These are phyloP conservation scores for Irpex sp. DNA, from an alignment of 1,284 basidiomycete species.

Conservation along the genomic window DNA sequence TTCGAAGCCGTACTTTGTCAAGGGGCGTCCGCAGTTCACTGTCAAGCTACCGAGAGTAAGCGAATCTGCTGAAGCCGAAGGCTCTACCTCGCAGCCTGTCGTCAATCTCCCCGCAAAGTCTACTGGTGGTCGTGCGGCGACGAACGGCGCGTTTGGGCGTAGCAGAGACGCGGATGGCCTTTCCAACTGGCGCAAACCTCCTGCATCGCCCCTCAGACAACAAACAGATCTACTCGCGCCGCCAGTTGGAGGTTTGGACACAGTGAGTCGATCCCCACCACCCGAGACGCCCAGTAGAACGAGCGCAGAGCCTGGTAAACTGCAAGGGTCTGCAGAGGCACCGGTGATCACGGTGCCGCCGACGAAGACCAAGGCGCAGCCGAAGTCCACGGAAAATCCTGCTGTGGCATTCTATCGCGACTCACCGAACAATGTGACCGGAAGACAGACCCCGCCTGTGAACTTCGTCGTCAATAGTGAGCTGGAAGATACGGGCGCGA, in stretches of 20 bases:
- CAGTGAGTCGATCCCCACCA: conserved; percentile 59
- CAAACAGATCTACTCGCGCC: conserved; percentile 10
- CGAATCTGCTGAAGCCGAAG: not conserved
- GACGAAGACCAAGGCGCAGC: conserved; percentile 34
- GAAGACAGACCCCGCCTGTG: conserved; percentile 39
- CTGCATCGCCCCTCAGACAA: conserved; percentile 14
- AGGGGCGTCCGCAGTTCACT: conserved; percentile 45
- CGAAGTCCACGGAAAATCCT: conserved; percentile 64
- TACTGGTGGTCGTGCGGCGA: conserved; percentile 23
- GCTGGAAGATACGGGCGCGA: conserved; percentile 40
- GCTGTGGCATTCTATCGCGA: conserved; percentile 70
- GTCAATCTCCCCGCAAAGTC: conserved; percentile 42
- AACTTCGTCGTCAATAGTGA: conserved; percentile 78
- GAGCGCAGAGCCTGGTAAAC: conserved; percentile 6
- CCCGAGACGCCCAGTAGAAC: conserved; percentile 34
- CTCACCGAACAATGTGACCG: conserved; percentile 45
- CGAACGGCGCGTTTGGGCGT: conserved; percentile 43
- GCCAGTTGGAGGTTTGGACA: conserved; percentile 32
- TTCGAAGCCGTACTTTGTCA: conserved; percentile 37
- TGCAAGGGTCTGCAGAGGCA: conserved; percentile 24
- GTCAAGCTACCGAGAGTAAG: conserved; percentile 47
- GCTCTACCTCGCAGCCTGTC: conserved; percentile 5
- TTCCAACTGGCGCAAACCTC: conserved; percentile 50
- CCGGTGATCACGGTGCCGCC: conserved; percentile 17
- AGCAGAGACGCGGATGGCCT: conserved; percentile 46